These are phyloP conservation scores for Xylariaceae sp. DNA, from an alignment of 2,329 filamentous ascomycete genomes.

Conservation along the genomic window DNA sequence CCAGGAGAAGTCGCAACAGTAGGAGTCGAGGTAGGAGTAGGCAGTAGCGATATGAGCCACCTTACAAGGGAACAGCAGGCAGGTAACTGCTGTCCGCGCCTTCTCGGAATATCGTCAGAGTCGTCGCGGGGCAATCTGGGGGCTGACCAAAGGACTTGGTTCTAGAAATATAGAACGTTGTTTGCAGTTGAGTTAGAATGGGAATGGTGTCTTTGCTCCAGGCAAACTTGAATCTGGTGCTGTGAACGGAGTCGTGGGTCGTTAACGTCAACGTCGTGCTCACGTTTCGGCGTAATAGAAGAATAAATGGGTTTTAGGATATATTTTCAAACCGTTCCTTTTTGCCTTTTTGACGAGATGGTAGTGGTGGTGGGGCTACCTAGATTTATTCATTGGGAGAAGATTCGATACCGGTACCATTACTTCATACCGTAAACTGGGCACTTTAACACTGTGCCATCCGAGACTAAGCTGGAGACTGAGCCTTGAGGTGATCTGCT, in stretches of 20 bases:
- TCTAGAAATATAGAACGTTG: neutral
- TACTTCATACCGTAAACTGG: too few species aligned
- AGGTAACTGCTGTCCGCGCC: neutral
- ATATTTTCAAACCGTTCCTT: constrained; percentile 7
- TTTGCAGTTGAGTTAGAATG: neutral
- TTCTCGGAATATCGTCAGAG: neutral
- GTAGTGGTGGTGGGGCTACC: constrained; percentile 5
- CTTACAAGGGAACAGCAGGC: neutral
- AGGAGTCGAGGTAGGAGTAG: neutral
- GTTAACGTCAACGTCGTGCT: constrained; percentile 13
- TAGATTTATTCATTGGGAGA: neutral
- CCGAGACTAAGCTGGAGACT: too few species aligned
- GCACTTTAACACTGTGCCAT: too few species aligned
- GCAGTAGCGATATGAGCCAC: neutral
- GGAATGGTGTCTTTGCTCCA: constrained; percentile 21
- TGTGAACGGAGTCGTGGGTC: constrained; percentile 4
- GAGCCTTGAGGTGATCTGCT: neutral
- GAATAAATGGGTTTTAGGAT: neutral
- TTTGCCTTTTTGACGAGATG: constrained; percentile 7
- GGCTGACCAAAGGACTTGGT: neutral
- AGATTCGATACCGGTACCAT: too few species aligned
- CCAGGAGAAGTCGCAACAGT: neutral
- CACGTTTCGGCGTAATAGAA: constrained; percentile 6
- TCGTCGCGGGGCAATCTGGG: constrained; percentile 1
- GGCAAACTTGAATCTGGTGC: constrained; percentile 17